Base-by-base conservation (phyloP, 2,329 filamentous ascomycete genomes). In the Ceratocystiopsis minuta region DNA sequence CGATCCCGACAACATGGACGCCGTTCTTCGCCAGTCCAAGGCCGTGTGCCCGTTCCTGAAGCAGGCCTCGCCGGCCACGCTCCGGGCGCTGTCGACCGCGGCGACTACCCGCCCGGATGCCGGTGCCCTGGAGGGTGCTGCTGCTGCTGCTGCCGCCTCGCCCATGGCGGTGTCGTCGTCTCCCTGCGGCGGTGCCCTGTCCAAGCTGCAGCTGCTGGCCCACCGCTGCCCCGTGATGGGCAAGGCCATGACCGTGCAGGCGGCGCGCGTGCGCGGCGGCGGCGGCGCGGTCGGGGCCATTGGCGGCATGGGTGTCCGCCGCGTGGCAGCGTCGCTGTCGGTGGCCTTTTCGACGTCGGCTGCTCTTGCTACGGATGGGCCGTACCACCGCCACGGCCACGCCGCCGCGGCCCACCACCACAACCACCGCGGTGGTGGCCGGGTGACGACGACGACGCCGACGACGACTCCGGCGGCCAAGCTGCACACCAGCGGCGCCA, bases 141-240 rank as follows among this genome's bases (percentile, higher is more conserved):
- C 33, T 3, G 24, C 33, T 14, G n/a, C 38, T 1, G 28, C 43
- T 13, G 33, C 41, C 9, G 12, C 40, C 15, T 18, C 42, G 16
- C 35, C 39, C 7, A 35, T 43, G 13, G 39, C 34, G 14, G 20
- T 35, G 7, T 10, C 43, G 16, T 53, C 71, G 48, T 81, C 80
- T 42, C 80, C 78, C 44, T 82, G 86, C 54, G 88, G 87, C 51
- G 85, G 87, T 55, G 85, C 84, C 62, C 94, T 96, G 76, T 94
- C 86, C 56, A 96, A 94, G 65, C 72, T 98, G 54, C 90, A 96
- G 68, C 76, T 90, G 52, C 77, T 93, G 56, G 90, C 85, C 54
- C 80, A 86, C 57, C 85, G 88, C 60, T 98, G 90, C 72, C 90
- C 90, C 45, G 80, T 98, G 61, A 98, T 98, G 90, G 88, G 87